Conservation (phyloP, 345 rosid genomes). For the Syzygium aqueum region DNA sequence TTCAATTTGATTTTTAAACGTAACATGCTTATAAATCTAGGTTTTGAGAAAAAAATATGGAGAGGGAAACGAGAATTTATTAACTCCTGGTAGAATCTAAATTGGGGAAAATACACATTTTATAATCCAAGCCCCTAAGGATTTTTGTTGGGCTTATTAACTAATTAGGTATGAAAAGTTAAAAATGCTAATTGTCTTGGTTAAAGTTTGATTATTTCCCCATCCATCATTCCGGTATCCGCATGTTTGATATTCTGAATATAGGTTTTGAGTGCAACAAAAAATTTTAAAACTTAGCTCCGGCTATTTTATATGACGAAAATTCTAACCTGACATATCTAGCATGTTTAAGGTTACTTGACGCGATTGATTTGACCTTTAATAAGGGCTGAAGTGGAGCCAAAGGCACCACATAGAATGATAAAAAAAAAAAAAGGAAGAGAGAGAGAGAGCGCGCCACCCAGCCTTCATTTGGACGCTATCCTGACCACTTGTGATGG, state of each 20-base stretch:
- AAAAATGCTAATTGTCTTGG: background rate
- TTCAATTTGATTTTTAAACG: background rate
- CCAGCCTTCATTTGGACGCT: too few species aligned
- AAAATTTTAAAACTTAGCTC: background rate
- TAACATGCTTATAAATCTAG: background rate
- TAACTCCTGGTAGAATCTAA: background rate
- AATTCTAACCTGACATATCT: background rate
- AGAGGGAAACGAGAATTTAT: background rate
- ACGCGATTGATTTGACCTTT: background rate
- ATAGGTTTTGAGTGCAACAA: background rate
- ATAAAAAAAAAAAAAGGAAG: fast-evolving
- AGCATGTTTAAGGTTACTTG: background rate
- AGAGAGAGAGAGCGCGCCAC: too few species aligned
- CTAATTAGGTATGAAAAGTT: background rate
- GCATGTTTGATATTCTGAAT: background rate
- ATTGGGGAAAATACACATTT: background rate
- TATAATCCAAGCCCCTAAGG: background rate
- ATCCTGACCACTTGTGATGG: too few species aligned
- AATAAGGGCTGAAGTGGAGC: background rate
- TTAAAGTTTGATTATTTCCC: background rate
- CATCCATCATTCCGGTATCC: background rate
- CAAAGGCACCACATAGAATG: background rate
- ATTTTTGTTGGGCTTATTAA: background rate
- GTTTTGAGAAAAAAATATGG: background rate
- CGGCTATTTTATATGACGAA: background rate